phyloP scores from a whole-genome alignment of 2,329 filamentous ascomycete species.

The Pyricularia sp. region DNA sequence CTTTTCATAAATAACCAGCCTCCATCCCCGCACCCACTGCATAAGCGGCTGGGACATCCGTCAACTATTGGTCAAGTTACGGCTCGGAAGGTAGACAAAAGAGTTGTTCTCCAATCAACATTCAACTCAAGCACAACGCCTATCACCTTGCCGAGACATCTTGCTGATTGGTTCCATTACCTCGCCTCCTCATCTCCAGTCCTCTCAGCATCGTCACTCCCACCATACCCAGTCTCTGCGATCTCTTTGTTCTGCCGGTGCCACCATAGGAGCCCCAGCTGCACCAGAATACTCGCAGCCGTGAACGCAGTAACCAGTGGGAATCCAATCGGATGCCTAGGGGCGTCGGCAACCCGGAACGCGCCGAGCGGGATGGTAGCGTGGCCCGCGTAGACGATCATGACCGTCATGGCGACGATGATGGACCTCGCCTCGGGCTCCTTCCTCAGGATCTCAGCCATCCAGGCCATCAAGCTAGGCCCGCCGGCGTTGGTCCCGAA shows the following conservation, averaged over 20 bases:
- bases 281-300: slow-evolving; percentile 17
- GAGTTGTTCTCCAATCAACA: neutral
- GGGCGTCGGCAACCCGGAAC: slow-evolving; percentile 21
- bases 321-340: slow-evolving; percentile 23
- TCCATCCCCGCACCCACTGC: neutral
- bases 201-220: neutral
- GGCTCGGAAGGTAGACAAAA: neutral
- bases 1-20: neutral
- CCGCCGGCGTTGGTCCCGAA: slow-evolving; percentile 20
- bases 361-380: slow-evolving; percentile 24
- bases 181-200: neutral
- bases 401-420: slow-evolving; percentile 23
- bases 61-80: neutral
- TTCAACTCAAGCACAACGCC: neutral
- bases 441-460: slow-evolving; percentile 17
- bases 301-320: slow-evolving; percentile 20
- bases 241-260: slow-evolving; percentile 11
- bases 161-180: neutral
- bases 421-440: slow-evolving; percentile 23
- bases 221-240: neutral
- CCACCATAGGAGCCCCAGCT: slow-evolving; percentile 20
- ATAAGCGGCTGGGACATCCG: neutral
- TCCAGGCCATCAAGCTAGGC: slow-evolving; percentile 23
- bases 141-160: too few species aligned
- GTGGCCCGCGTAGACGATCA: slow-evolving; percentile 23